These are phyloP conservation scores for Saturnispora halmiae DNA, from an alignment of 805 yeast genomes.

Conservation along the genomic window DNA sequence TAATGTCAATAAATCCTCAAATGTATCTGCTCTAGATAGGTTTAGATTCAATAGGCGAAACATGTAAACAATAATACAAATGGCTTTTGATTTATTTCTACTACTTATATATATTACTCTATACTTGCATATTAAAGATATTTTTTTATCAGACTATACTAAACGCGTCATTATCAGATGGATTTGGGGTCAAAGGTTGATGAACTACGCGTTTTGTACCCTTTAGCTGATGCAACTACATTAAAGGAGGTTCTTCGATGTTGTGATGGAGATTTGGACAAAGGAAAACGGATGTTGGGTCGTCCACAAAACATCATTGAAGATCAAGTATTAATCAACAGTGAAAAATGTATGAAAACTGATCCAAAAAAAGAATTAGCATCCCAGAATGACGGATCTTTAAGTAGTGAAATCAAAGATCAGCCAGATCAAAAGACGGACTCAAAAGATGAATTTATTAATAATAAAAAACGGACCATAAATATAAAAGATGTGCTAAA, in stretches of 20 bases:
- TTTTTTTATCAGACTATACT: background rate
- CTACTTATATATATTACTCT: too few relatives aligned
- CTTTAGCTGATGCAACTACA: conserved; percentile 33
- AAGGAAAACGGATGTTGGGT: conserved; percentile 26
- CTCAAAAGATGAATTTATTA: background rate
- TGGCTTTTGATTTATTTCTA: too few relatives aligned
- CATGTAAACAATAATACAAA: background rate
- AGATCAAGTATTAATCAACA: background rate
- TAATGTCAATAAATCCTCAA: background rate
- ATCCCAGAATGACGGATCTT: background rate
- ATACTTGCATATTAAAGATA: too few relatives aligned
- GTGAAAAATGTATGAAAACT: too few relatives aligned
- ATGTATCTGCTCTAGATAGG: background rate
- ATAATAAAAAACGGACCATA: background rate
- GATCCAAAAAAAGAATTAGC: background rate
- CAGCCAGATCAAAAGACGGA: background rate
- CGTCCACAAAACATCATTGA: background rate
- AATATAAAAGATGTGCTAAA: background rate
- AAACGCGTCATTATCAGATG: conserved; percentile 17
- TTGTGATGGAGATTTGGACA: conserved; percentile 44
- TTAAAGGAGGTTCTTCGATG: conserved; percentile 43
- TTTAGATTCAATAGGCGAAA: background rate
- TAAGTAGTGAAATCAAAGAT: background rate
- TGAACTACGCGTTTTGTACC: conserved; percentile 32
- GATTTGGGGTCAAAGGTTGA: conserved; percentile 25